Evolutionary conservation across 306 rosid genomes (phyloP).

Genomic region (Medicago ruthenica): DNA sequence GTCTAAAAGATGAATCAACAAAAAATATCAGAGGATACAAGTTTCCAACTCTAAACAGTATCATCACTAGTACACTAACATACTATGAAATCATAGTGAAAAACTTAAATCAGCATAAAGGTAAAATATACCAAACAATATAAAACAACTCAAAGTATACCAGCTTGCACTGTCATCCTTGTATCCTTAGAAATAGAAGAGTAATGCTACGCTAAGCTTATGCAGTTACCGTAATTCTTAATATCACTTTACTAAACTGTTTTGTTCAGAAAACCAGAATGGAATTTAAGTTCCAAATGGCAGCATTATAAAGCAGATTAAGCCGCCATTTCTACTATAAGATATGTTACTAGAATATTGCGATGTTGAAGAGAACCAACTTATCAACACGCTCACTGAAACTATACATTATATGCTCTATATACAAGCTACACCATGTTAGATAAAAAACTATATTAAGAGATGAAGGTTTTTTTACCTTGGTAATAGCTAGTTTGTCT

Average conservation of each 20-base stretch:
- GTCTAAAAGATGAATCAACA: conserved; percentile 51
- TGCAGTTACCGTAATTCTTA: not conserved
- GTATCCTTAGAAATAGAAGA: not conserved
- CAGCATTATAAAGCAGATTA: not conserved
- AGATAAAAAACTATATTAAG: not conserved
- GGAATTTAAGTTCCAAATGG: not conserved
- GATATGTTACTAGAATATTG: not conserved
- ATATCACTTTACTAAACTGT: not conserved
- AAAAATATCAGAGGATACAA: not conserved
- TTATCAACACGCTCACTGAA: not conserved
- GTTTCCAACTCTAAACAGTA: not conserved
- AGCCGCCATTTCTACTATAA: not conserved
- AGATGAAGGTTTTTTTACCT: conserved; percentile 54
- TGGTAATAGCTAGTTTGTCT: conserved; percentile 63
- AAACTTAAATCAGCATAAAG: too few relatives aligned
- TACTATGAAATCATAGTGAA: not conserved
- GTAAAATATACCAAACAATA: too few relatives aligned
- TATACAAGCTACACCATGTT: not conserved
- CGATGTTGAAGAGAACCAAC: not conserved
- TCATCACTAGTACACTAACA: not conserved
- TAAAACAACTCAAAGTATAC: too few relatives aligned
- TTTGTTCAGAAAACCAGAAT: not conserved
- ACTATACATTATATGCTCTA: not conserved
- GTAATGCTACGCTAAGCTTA: not conserved
- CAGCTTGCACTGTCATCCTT: too few relatives aligned